Evolutionary conservation across 164 flowering plant species (phyloP).

Genomic region (Annona cherimola): DNA sequence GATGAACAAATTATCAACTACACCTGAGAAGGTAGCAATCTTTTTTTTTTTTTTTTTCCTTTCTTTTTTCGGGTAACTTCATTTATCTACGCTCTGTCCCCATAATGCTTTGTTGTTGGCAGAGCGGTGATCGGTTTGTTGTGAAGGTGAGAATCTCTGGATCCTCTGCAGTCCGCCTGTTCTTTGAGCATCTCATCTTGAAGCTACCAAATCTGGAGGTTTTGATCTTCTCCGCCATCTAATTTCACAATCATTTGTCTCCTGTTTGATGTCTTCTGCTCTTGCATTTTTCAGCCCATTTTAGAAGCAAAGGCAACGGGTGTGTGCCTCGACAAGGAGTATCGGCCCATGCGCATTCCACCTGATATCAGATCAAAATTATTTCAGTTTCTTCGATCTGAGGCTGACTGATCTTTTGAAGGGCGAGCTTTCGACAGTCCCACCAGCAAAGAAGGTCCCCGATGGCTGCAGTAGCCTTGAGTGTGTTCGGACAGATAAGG

Average conservation of each 20-base stretch:
- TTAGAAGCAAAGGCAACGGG: constrained; percentile 73
- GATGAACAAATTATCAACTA: no score
- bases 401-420: constrained; percentile 8
- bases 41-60: no score
- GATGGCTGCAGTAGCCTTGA: no score
- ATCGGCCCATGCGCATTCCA: constrained; percentile 79
- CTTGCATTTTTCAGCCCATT: constrained; percentile 43
- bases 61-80: no score
- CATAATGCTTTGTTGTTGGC: constrained; percentile 12
- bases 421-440: not conserved
- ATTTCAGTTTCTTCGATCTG: constrained; percentile 36
- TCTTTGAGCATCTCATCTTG: constrained; percentile 70
- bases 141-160: constrained; percentile 75
- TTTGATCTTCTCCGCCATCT: not conserved
- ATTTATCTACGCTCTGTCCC: constrained; percentile 1
- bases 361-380: constrained; percentile 54
- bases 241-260: not conserved
- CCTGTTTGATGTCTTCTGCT: not conserved
- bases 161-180: constrained; percentile 70
- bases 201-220: constrained; percentile 87
- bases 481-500: no score
- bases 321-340: constrained; percentile 74
- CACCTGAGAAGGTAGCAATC: no score
- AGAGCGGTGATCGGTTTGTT: constrained; percentile 87
- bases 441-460: not conserved